These are phyloP conservation scores for Penicillium italicum DNA, from an alignment of 2,329 filamentous ascomycete genomes.

Conservation along the genomic window DNA sequence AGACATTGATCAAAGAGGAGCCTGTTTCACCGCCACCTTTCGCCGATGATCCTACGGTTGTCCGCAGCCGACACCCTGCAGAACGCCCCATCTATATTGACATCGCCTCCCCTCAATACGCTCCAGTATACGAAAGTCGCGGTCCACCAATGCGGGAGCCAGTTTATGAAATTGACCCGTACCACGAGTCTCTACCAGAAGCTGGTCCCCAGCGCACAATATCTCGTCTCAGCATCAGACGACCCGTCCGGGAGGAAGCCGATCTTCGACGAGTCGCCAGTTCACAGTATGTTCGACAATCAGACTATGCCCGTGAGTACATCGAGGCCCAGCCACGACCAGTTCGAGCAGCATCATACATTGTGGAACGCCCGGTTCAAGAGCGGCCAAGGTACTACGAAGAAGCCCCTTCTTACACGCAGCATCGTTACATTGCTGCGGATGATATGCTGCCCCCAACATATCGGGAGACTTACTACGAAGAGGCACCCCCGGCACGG, in stretches of 20 bases:
- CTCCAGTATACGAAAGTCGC: slow-evolving; percentile 34
- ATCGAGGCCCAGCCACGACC: slow-evolving; percentile 43
- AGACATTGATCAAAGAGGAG: slow-evolving; percentile 60
- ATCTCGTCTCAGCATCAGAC: slow-evolving; percentile 39
- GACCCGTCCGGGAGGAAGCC: slow-evolving; percentile 41
- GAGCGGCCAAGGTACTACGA: slow-evolving; percentile 41
- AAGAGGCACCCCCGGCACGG: slow-evolving; percentile 44
- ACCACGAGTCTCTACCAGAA: slow-evolving; percentile 32
- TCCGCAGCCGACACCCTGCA: slow-evolving; percentile 34
- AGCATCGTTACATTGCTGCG: slow-evolving; percentile 34
- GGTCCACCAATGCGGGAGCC: slow-evolving; percentile 30
- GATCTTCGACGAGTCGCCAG: slow-evolving; percentile 49
- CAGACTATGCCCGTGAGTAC: slow-evolving; percentile 43
- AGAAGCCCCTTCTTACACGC: slow-evolving; percentile 32
- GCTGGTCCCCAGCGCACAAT: slow-evolving; percentile 36
- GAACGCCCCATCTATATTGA: slow-evolving; percentile 50
- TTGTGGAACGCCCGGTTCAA: slow-evolving; percentile 38
- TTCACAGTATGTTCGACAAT: slow-evolving; percentile 44
- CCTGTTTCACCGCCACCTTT: slow-evolving; percentile 60
- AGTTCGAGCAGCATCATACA: slow-evolving; percentile 40
- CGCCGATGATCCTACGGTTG: slow-evolving; percentile 41
- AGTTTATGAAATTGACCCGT: slow-evolving; percentile 37
- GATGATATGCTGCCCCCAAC: slow-evolving; percentile 38
- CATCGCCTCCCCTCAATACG: slow-evolving; percentile 41
- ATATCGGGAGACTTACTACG: slow-evolving; percentile 42